Evolutionary conservation across 352 stramenopile species (phyloP).

Genomic region (Detonula confervacea): DNA sequence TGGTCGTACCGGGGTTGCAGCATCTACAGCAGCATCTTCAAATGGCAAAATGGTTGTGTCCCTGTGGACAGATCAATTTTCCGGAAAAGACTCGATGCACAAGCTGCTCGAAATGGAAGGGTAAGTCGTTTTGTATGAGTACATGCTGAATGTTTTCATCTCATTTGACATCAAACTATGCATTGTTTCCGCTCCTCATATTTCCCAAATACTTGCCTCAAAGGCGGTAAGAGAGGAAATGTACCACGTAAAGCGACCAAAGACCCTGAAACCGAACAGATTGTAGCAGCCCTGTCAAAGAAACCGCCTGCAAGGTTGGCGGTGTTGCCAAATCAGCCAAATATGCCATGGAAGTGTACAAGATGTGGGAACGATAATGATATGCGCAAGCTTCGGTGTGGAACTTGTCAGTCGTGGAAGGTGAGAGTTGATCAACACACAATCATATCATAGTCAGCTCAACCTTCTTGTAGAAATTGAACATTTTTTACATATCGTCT

Average conservation of each 20-base stretch:
- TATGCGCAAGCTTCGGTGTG: constrained; percentile 19
- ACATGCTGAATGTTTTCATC: not conserved
- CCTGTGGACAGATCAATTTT: constrained; percentile 1
- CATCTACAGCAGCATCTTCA: not conserved
- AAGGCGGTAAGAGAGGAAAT: constrained; percentile 24
- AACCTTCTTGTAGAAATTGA: too few relatives aligned
- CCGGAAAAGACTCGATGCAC: not conserved
- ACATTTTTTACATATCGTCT: too few relatives aligned
- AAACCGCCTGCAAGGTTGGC: not conserved
- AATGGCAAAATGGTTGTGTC: constrained; percentile 1
- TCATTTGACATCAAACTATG: not conserved
- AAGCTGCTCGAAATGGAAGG: constrained; percentile 1
- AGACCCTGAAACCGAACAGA: too few relatives aligned
- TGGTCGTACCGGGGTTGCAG: too few relatives aligned
- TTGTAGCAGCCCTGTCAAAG: not conserved
- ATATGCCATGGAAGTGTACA: constrained; percentile 24
- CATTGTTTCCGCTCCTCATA: not conserved
- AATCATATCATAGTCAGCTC: too few relatives aligned
- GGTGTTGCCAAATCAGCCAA: not conserved
- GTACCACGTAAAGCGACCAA: not conserved
- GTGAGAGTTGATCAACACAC: not conserved
- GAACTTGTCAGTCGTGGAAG: constrained; percentile 19
- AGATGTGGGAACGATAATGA: constrained; percentile 12
- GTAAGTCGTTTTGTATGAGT: not conserved
- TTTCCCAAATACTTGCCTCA: constrained; percentile 5